Percentiles rank a stretch among this genome's conserved stretches.
phyloP scores from a whole-genome alignment of 805 yeast species.

The Candida ficus region DNA sequence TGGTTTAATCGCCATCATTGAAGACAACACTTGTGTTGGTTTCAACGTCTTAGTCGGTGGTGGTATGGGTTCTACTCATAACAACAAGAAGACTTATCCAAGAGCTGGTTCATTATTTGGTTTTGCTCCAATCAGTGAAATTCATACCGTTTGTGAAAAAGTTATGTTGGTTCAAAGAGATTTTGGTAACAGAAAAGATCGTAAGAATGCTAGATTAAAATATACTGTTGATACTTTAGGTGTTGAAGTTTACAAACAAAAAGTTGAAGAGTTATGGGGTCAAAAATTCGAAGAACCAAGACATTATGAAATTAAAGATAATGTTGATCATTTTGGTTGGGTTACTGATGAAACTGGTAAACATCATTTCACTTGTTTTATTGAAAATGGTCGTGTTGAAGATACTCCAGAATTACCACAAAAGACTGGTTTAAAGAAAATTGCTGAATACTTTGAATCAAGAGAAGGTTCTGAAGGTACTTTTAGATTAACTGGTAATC shows the following conservation, averaged over 20 bases:
- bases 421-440: constrained; percentile 75
- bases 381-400: constrained; percentile 95
- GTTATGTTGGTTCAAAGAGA: constrained; percentile 93
- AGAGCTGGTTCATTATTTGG: constrained; percentile 90
- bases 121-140: constrained; percentile 59
- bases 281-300: constrained; percentile 64
- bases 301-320: constrained; percentile 75
- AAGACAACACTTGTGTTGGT: constrained; percentile 58
- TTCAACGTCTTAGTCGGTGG: constrained; percentile 93
- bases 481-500: constrained; percentile 94
- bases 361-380: constrained; percentile 89
- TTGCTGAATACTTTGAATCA: constrained; percentile 61
- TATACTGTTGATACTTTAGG: constrained; percentile 94
- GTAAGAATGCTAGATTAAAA: constrained; percentile 97
- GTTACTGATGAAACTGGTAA: constrained; percentile 74
- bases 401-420: constrained; percentile 88
- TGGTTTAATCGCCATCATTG: constrained; percentile 84
- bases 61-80: constrained; percentile 98
- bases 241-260: constrained; percentile 71
- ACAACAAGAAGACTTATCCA: constrained; percentile 94
- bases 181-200: constrained; percentile 88
- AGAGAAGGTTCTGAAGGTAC: constrained; percentile 59
- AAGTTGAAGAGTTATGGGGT: constrained; percentile 83
- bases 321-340: constrained; percentile 94
- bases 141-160: constrained; percentile 79